Conservation (phyloP, 2,329 filamentous ascomycete genomes). For the Xylaria sp. region DNA sequence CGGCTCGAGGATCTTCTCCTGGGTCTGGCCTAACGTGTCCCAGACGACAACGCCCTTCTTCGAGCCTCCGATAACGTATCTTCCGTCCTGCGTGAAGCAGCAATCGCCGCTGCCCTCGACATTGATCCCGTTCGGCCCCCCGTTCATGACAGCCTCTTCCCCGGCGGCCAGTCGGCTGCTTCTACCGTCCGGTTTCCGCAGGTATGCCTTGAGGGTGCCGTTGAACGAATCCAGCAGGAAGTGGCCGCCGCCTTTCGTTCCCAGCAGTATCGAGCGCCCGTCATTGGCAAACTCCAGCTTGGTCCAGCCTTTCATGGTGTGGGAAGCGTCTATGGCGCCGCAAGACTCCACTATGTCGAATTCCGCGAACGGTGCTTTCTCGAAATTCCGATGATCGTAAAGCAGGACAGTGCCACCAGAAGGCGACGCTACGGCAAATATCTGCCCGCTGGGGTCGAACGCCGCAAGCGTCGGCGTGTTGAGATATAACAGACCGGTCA, state of each 20-base stretch:
- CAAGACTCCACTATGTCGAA: constrained; percentile 74
- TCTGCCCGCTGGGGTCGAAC: constrained; percentile 88
- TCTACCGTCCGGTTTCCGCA: constrained; percentile 60
- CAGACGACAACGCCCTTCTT: constrained; percentile 79
- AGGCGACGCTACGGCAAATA: constrained; percentile 88
- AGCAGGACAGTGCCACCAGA: constrained; percentile 78
- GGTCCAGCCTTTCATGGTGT: constrained; percentile 75
- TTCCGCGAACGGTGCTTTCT: constrained; percentile 84
- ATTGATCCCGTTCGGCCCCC: constrained; percentile 47
- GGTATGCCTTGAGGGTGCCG: constrained; percentile 75
- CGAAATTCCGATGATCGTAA: constrained; percentile 92
- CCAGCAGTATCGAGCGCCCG: constrained; percentile 81
- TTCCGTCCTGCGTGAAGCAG: constrained; percentile 86
- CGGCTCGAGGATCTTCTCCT: constrained; percentile 64
- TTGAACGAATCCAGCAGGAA: constrained; percentile 94
- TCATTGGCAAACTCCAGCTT: constrained; percentile 96
- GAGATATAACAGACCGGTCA: constrained; percentile 79
- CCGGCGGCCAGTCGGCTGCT: constrained; percentile 55
- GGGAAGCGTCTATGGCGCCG: constrained; percentile 54
- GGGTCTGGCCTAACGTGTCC: constrained; percentile 69
- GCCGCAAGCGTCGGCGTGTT: constrained; percentile 80
- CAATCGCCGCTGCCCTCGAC: constrained; percentile 73
- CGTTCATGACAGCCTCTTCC: constrained; percentile 46
- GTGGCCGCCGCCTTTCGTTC: constrained; percentile 82
- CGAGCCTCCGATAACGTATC: constrained; percentile 82